Conservation (phyloP, 495 filamentous ascomycete genomes). For the Platismatia glauca region DNA sequence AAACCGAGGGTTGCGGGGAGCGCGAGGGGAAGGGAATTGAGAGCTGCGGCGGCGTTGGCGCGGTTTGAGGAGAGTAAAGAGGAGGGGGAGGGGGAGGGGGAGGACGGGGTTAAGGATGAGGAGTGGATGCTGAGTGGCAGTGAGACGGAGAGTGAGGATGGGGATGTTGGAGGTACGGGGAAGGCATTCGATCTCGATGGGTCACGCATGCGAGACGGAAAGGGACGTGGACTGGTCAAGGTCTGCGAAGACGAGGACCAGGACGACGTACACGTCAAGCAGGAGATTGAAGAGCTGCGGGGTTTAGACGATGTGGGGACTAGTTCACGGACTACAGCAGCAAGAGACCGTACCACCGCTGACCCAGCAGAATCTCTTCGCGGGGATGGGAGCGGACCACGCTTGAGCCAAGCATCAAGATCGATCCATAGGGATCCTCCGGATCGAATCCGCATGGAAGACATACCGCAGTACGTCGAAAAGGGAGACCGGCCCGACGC, state of each 20-base stretch:
- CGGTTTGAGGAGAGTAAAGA: conserved; percentile 50
- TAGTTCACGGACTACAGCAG: not conserved
- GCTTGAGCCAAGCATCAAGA: not conserved
- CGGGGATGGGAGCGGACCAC: not conserved
- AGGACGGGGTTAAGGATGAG: conserved; percentile 28
- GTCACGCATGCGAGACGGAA: conserved; percentile 46
- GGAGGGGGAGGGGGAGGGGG: conserved; percentile 27
- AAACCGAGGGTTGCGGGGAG: conserved; percentile 67
- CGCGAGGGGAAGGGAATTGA: conserved; percentile 59
- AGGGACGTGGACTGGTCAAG: conserved; percentile 55
- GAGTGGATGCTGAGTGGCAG: conserved; percentile 24
- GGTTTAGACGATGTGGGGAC: conserved; percentile 13
- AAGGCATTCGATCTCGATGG: conserved; percentile 48
- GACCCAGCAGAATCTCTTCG: not conserved
- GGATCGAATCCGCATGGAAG: not conserved
- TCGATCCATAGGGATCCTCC: not conserved
- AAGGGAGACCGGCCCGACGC: not conserved
- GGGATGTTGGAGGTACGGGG: conserved; percentile 24
- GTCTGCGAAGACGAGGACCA: conserved; percentile 64
- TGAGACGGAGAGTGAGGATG: conserved; percentile 27
- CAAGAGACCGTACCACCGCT: not conserved
- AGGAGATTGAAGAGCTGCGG: conserved; percentile 53
- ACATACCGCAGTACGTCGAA: conserved; percentile 3
- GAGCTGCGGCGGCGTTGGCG: conserved; percentile 67
- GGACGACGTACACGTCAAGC: conserved; percentile 47